Percentiles rank a stretch among this genome's conserved stretches.
Evolutionary conservation across 495 filamentous ascomycete genomes (phyloP).

Genomic region (Xylaria flabelliformis): DNA sequence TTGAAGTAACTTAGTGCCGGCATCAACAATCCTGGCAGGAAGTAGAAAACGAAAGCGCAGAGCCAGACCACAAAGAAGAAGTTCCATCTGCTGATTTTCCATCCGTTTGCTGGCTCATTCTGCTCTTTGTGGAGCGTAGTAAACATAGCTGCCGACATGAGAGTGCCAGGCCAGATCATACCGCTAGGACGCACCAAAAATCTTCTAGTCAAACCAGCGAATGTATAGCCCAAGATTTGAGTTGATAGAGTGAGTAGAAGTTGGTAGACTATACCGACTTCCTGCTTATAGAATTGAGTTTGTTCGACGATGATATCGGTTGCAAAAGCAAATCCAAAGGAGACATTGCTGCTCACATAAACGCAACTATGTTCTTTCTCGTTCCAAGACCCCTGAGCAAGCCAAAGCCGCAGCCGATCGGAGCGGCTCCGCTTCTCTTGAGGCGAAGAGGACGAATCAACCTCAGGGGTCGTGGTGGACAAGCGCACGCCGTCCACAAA

Average conservation of each 20-base stretch:
- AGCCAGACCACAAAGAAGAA: conserved; percentile 81
- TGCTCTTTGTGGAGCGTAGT: conserved; percentile 83
- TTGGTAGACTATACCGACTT: conserved; percentile 75
- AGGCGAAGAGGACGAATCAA: conserved; percentile 25
- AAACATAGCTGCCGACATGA: conserved; percentile 88
- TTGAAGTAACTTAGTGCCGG: conserved; percentile 90
- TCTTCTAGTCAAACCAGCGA: conserved; percentile 78
- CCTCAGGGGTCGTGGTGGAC: conserved; percentile 15
- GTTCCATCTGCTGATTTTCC: conserved; percentile 78
- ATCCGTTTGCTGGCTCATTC: conserved; percentile 82
- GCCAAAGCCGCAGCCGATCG: conserved; percentile 67
- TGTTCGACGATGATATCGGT: conserved; percentile 88
- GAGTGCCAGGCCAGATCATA: conserved; percentile 91
- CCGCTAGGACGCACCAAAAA: conserved; percentile 83
- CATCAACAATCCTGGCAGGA: conserved; percentile 82
- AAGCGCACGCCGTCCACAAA: conserved; percentile 61
- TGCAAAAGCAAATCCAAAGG: conserved; percentile 88
- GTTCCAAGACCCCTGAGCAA: conserved; percentile 83
- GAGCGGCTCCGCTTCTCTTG: conserved; percentile 38
- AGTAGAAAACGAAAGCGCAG: conserved; percentile 76
- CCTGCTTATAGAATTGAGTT: conserved; percentile 84
- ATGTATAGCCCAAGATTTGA: conserved; percentile 83
- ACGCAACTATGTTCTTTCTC: conserved; percentile 87
- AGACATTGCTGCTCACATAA: conserved; percentile 88
- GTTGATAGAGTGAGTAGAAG: conserved; percentile 82